A percentile compares a stretch with the other conserved stretches of the same genome.
phyloP scores from a whole-genome alignment of 768 basidiomycete genomes.

The Rickenella mellea region DNA sequence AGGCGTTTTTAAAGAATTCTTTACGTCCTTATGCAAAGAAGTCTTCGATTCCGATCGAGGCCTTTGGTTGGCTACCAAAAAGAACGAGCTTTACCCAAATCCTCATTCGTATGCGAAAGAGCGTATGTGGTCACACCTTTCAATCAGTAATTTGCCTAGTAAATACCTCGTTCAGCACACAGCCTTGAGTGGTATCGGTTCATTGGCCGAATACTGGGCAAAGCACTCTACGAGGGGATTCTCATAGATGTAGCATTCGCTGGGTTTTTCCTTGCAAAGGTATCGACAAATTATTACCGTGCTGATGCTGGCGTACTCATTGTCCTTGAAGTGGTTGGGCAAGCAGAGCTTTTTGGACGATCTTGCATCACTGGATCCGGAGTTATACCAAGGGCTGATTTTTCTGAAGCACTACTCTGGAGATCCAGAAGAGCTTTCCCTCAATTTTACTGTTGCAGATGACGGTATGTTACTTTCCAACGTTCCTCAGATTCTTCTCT shows the following conservation, averaged over 20 bases:
- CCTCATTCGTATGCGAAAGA: conserved; percentile 89
- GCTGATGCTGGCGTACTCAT: conserved; percentile 3
- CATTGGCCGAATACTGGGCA: conserved; percentile 89
- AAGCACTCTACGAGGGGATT: conserved; percentile 95
- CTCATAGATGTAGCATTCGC: conserved; percentile 93
- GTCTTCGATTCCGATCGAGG: conserved; percentile 94
- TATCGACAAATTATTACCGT: conserved; percentile 16
- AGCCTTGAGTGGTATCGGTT: conserved; percentile 89
- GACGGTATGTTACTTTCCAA: conserved; percentile 48
- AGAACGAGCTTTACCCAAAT: conserved; percentile 93
- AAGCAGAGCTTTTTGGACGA: conserved; percentile 91
- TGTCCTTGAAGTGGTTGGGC: conserved; percentile 65
- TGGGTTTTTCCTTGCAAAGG: conserved; percentile 88
- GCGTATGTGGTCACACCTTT: conserved; percentile 32
- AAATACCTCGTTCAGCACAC: conserved; percentile 39
- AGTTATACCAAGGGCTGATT: conserved; percentile 85
- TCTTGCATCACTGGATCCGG: conserved; percentile 82
- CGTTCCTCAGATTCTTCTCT: not conserved
- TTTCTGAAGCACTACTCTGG: conserved; percentile 89
- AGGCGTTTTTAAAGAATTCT: conserved; percentile 96
- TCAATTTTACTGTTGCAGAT: conserved; percentile 82
- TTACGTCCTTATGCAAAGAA: conserved; percentile 87
- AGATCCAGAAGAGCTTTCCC: conserved; percentile 76
- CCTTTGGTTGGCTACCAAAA: conserved; percentile 83
- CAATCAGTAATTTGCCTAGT: not conserved